Conservation (phyloP, 345 rosid species). For the Aquilaria malaccensis region DNA sequence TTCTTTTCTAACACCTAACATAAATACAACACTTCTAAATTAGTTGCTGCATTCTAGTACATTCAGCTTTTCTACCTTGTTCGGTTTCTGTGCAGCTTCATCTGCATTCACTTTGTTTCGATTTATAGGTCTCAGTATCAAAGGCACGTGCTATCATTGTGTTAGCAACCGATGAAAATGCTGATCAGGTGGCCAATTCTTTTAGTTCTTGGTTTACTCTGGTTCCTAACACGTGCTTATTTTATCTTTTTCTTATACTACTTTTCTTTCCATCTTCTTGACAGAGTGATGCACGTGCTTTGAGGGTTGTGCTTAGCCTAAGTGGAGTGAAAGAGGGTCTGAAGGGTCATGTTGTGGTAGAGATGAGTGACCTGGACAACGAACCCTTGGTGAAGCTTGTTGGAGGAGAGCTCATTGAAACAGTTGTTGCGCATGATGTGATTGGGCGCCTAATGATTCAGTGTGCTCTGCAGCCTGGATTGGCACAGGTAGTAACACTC, state of each 20-base stretch:
- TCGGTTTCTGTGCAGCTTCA: not conserved
- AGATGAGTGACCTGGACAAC: conserved; percentile 94
- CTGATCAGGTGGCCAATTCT: conserved; percentile 65
- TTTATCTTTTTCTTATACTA: conserved; percentile 12
- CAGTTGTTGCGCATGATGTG: conserved; percentile 95
- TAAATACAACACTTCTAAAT: conserved; percentile 4
- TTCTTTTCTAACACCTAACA: not conserved
- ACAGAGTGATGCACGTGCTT: conserved; percentile 91
- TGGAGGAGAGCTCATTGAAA: conserved; percentile 86
- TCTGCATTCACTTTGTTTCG: conserved; percentile 9
- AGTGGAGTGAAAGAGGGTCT: conserved; percentile 82
- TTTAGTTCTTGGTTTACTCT: conserved; percentile 3
- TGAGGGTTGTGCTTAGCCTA: conserved; percentile 87
- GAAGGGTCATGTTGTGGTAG: conserved; percentile 91
- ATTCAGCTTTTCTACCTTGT: not conserved
- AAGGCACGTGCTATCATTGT: conserved; percentile 86
- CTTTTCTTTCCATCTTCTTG: conserved; percentile 10
- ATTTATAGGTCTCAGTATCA: conserved; percentile 73
- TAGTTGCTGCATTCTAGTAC: conserved; percentile 1
- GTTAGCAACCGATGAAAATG: conserved; percentile 84
- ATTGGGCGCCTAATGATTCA: conserved; percentile 96
- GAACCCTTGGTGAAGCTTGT: conserved; percentile 95
- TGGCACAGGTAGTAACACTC: conserved; percentile 57
- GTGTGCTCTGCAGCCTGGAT: conserved; percentile 89
- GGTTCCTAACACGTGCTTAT: not conserved